Percentiles rank a stretch among this genome's conserved stretches.
Evolutionary conservation across 352 stramenopile genomes (phyloP).

Genomic region (Pythium dissimile): DNA sequence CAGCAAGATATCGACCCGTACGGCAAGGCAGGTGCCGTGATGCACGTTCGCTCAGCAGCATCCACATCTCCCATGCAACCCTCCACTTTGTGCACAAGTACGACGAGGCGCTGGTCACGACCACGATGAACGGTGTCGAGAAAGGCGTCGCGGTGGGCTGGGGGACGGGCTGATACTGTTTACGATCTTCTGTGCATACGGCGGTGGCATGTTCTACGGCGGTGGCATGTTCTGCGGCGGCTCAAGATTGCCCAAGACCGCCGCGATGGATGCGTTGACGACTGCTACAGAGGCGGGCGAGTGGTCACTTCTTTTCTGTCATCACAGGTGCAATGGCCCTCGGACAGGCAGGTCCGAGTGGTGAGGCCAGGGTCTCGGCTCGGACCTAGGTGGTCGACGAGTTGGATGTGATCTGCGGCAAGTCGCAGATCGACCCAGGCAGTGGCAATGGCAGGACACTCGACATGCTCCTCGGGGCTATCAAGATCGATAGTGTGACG

Average conservation of each 20-base stretch:
- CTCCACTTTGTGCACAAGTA: slow-evolving; percentile 61
- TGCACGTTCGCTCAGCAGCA: slow-evolving; percentile 72
- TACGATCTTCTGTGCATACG: slow-evolving; percentile 69
- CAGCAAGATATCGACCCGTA: slow-evolving; percentile 58
- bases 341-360: slow-evolving; percentile 57
- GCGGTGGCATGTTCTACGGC: slow-evolving; percentile 75
- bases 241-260: slow-evolving; percentile 63
- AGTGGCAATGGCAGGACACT: slow-evolving; percentile 28
- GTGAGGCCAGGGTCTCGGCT: slow-evolving; percentile 54
- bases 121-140: slow-evolving; percentile 45
- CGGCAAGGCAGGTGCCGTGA: slow-evolving; percentile 58
- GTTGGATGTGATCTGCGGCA: slow-evolving; percentile 60
- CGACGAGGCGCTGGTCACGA: slow-evolving; percentile 35
- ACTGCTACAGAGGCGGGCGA: slow-evolving; percentile 60
- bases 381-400: slow-evolving; percentile 57
- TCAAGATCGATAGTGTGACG: slow-evolving; percentile 83
- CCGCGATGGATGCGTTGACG: slow-evolving; percentile 30
- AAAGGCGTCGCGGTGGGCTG: slow-evolving; percentile 50
- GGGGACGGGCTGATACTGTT: slow-evolving; percentile 70
- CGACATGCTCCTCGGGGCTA: slow-evolving; percentile 27
- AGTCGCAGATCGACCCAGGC: slow-evolving; percentile 52
- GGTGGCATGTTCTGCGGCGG: slow-evolving; percentile 78
- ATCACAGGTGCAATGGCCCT: slow-evolving; percentile 74
- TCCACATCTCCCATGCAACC: slow-evolving; percentile 78
- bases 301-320: slow-evolving; percentile 71